Base-by-base conservation (phyloP, 1,139 yeast genomes). In the Sugiyamaella grinbergsii region DNA sequence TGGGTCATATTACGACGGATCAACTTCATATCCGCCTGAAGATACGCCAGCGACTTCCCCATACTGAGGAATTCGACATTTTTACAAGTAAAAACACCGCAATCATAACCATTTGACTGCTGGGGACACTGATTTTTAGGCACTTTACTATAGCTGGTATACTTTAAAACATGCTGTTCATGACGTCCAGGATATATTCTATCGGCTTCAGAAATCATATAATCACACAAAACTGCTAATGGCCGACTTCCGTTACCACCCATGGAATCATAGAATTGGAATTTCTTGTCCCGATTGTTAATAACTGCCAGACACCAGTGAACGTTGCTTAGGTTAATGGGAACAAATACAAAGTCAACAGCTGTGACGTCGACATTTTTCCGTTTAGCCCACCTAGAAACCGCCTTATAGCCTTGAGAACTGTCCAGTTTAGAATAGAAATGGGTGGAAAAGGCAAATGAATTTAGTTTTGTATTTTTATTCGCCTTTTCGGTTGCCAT, bases 251-350 rank as follows among this genome's bases (percentile, higher is more conserved):
- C 74, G 47, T 86, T 82, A 29, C 82, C 79, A 23, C 77, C 75
- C 57, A 93, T 71, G 0, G 98, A 91, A 67, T 93, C 98, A 60
- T 80, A 81, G 63, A 86, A 93, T 31, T 78, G 74, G 48, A 93
- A 81, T 29, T 79, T 73, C 58, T 77, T 76, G 10, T 73, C 70
- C 29, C 67, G 66, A 57, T 89, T 80, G 66, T 93, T 84, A 31
- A 93, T 77, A 23, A 85, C 84, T 0, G 95, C 91, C 41, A 91
- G 71, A 3, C 96, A 94, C 99, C 99, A 93, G 67, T 93, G 99
- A 1, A 93, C 79, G 51, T 84, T 82, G 68, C 80, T 77, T 26
- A 88, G 74, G 64, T 93, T 93, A 23, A 93, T 83, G 0, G 99
- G 99, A 5, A 87, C 83, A 58, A 93, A 75, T 5, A 94, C 76